Evolutionary conservation across 371 early-diverging fungal species (phyloP), one percentile per base, ranked within the genome.

Genomic region (Haplosporangium sp.): DNA sequence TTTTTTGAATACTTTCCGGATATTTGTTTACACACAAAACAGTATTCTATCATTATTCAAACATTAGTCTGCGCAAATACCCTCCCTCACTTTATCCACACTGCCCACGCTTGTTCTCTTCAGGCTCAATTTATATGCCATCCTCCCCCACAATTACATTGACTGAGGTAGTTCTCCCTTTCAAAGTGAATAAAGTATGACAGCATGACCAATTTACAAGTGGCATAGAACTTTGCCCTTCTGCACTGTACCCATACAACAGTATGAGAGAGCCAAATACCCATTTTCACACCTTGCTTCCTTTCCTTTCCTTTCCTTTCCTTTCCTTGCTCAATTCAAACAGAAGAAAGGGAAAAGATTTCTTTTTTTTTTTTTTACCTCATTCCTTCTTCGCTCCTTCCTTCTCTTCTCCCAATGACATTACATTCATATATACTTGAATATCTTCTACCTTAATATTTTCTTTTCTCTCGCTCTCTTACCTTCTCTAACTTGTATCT

Each of bases 141-240:
- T n/a, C 13, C 11, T 52, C 52, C 15, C 27, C 13, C 8, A 38
- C 6, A n/a, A n/a, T n/a, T n/a, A n/a, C n/a, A n/a, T n/a, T n/a
- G n/a, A n/a, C n/a, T n/a, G n/a, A n/a, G n/a, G n/a, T n/a, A n/a
- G n/a, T n/a, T n/a, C n/a, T n/a, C n/a, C n/a, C n/a, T n/a, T 37
- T 3, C 3, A 45, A 45, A 45, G 15, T 45, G 9, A 45, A 45
- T 13, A 45, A 45, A 45, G 0, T 0, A 45, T 45, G n/a, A n/a
- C n/a, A n/a, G n/a, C n/a, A n/a, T n/a, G n/a, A n/a, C n/a, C n/a
- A 45, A 15, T 45, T n/a, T 48, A n/a, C n/a, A n/a, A n/a, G 50
- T 48, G n/a, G n/a, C 50, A 48, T 55, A 55, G 55, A 55, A 6
- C 55, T 11, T 55, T 55, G 55, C 9, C 55, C 20, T 55, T 55